Evolutionary conservation across 2,329 filamentous ascomycete species (phyloP).

Genomic region (Onygenales sp.): DNA sequence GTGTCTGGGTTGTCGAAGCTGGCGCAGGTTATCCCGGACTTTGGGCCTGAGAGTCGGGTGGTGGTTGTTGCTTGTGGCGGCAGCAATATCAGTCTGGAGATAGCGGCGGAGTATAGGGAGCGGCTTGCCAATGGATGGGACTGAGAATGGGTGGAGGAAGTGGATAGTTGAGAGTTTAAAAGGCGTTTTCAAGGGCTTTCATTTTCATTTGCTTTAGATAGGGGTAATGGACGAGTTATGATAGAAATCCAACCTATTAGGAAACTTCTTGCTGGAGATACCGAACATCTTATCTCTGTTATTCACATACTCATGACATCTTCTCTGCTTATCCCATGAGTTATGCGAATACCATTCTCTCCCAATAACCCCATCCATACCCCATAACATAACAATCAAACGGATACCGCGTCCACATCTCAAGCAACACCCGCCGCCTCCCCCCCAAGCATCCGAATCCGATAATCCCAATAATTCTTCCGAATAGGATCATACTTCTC

Average conservation of each 20-base stretch:
- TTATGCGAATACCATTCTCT: too few species aligned
- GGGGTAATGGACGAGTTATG: too few species aligned
- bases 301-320: too few species aligned
- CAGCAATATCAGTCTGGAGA: conserved; percentile 53
- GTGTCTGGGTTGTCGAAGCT: conserved; percentile 35
- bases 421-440: conserved; percentile 3
- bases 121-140: conserved; percentile 31
- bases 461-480: conserved; percentile 86
- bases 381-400: too few species aligned
- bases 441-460: conserved; percentile 40
- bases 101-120: conserved; percentile 50
- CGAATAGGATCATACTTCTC: conserved; percentile 87
- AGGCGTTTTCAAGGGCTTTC: too few species aligned
- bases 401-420: background rate
- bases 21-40: conserved; percentile 51
- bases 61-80: conserved; percentile 82
- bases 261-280: too few species aligned
- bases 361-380: too few species aligned
- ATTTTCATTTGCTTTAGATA: too few species aligned
- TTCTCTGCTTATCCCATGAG: background rate
- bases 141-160: background rate
- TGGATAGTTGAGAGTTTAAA: too few species aligned
- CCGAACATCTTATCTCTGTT: too few species aligned
- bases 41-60: conserved; percentile 59
- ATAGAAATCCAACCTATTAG: conserved; percentile 33